Conservation (phyloP, 306 rosid species). For the Malus domestica region ASM211411v1 NC_041801.1:22171501-22172000, state of each 20-base stretch:
- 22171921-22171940: conserved; percentile 66
- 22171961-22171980: conserved; percentile 34
- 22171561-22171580: conserved; percentile 78
- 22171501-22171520: conserved; percentile 90
- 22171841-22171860: conserved; percentile 81
- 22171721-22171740: conserved; percentile 75
- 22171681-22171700: conserved; percentile 99
- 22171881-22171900: conserved; percentile 86
- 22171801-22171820: conserved; percentile 92
- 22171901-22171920: conserved; percentile 75
- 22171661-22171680: conserved; percentile 94
- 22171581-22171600: conserved; percentile 71
- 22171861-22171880: conserved; percentile 57
- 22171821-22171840: conserved; percentile 81
- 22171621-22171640: conserved; percentile 73
- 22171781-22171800: conserved; percentile 91
- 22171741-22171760: conserved; percentile 91
- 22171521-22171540: conserved; percentile 59
- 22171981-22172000: conserved; percentile 71
- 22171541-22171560: conserved; percentile 92
- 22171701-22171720: conserved; percentile 86
- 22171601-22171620: conserved; percentile 50
- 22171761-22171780: conserved; percentile 84
- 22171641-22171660: conserved; percentile 87
- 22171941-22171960: conserved; percentile 48